These are phyloP conservation scores for Brasilioporus rufonigricans DNA, from an alignment of 768 basidiomycete genomes.

Conservation along the genomic window DNA sequence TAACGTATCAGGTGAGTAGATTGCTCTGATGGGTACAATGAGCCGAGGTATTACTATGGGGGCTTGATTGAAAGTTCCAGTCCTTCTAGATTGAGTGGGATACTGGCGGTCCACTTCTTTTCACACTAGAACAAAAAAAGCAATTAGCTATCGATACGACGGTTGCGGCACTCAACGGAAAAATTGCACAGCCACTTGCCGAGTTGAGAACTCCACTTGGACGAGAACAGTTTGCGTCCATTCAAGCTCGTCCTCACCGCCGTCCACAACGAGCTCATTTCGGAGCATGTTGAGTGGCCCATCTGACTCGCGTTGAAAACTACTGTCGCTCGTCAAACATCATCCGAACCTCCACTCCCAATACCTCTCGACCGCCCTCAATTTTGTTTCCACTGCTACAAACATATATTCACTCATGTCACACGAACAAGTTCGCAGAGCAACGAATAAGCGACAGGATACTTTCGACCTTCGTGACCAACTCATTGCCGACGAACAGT, in stretches of 20 bases:
- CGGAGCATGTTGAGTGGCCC: conserved; percentile 18
- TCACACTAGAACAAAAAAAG: too few species aligned
- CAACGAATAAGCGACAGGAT: conserved; percentile 44
- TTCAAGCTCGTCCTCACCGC: conserved; percentile 5
- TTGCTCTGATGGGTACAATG: too few species aligned
- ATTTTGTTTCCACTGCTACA: not conserved
- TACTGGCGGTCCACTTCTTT: too few species aligned
- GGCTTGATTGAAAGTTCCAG: too few species aligned
- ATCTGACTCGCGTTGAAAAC: not conserved
- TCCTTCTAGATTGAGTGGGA: too few species aligned
- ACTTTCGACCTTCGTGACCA: conserved; percentile 74
- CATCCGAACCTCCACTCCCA: not conserved
- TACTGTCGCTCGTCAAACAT: not conserved
- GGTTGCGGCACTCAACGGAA: not conserved
- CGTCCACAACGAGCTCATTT: conserved; percentile 12
- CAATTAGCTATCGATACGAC: too few species aligned
- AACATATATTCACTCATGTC: conserved; percentile 21
- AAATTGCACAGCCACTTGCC: conserved; percentile 19
- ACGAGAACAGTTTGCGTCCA: too few species aligned
- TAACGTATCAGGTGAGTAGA: too few species aligned
- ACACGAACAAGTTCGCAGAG: conserved; percentile 25
- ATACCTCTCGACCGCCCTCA: not conserved
- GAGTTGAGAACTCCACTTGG: not conserved
- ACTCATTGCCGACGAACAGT: conserved; percentile 52
- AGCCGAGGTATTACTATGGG: too few species aligned